These are phyloP conservation scores for Pyrenula massariospora DNA, from an alignment of 495 filamentous ascomycete species.

Conservation along the genomic window DNA sequence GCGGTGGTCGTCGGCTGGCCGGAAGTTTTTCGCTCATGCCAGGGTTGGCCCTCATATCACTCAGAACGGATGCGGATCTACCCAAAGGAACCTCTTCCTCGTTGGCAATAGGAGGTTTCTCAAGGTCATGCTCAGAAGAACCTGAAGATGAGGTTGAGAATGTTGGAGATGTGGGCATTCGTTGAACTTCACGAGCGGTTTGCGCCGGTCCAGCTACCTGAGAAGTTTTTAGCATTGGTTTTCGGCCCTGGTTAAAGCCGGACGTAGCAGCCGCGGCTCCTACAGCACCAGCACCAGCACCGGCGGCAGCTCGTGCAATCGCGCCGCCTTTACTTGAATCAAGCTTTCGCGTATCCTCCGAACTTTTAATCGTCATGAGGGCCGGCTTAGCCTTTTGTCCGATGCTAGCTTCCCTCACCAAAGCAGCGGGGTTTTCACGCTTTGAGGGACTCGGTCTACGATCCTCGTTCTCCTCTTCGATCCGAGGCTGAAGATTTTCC, in stretches of 20 bases:
- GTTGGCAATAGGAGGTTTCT: slow-evolving; percentile 22
- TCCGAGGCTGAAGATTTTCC: slow-evolving; percentile 10
- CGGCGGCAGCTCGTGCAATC: slow-evolving; percentile 1
- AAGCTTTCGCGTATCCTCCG: slow-evolving; percentile 13
- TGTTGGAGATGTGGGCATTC: slow-evolving; percentile 6
- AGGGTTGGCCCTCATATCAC: slow-evolving; percentile 23
- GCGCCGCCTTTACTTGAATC: slow-evolving; percentile 7
- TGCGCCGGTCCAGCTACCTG: neutral
- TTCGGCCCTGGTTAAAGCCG: neutral
- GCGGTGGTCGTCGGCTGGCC: slow-evolving; percentile 52
- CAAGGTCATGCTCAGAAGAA: slow-evolving; percentile 19
- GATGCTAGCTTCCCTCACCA: slow-evolving; percentile 70
- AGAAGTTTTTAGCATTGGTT: neutral
- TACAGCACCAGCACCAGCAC: neutral
- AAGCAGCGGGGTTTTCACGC: slow-evolving; percentile 41
- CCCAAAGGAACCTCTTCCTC: slow-evolving; percentile 19
- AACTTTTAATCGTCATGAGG: slow-evolving; percentile 49
- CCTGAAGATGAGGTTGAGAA: slow-evolving; percentile 18
- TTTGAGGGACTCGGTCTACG: slow-evolving; percentile 14
- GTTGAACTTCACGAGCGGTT: neutral
- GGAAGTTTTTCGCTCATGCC: slow-evolving; percentile 20
- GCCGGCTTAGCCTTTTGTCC: slow-evolving; percentile 64
- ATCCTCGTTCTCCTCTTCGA: slow-evolving; percentile 31
- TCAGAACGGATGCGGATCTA: slow-evolving; percentile 20
- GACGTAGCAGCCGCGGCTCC: neutral